Base-by-base conservation (phyloP, 2,329 filamentous ascomycete genomes). In the Pseudogymnoascus pannorum region DNA sequence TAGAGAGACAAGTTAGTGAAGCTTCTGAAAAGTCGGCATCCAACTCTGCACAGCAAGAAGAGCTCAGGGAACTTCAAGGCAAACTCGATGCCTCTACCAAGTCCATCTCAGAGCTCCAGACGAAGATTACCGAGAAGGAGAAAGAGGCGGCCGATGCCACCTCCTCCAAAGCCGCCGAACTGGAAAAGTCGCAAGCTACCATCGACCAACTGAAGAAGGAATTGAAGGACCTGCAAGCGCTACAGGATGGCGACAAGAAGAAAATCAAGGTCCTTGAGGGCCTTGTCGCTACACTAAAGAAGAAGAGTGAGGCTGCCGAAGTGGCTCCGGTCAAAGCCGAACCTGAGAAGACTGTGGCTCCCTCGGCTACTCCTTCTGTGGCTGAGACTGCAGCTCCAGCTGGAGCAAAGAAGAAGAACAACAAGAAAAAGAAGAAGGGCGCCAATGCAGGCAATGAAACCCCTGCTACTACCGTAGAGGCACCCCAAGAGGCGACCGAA, bases 371-470 rank as follows among this genome's bases (percentile, higher is more conserved):
- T 20, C 57, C 65, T 9, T 42, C 33, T 33, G 24, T 38, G 1
- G 26, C 59, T 29, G 66, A 65, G 54, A 35, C 63, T 7, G 40
- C 51, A 6, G 12, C 64, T 31, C 18, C 63, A 51, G 16, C 75
- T 12, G 74, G 70, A 12, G 73, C 77, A 9, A 76, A 76, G 63
- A 93, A 92, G 76, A 95, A 91, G 75, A 92, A 90, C 74, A 95
- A 92, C 66, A 90, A 90, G 72, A 96, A 93, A 78, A 96, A 95
- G 81, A 89, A 87, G 75, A 93, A 92, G 78, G 85, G 83, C 16
- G 67, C 64, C 14, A 67, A 63, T 48, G 65, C 57, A 5, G 64
- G 38, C 16, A 40, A 40, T 16, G 38, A 40, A 8, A 12, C 70
- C 6, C 67, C 69, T 2, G 65, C 69, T 1, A 65, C 68, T 22